Evolutionary conservation across 768 basidiomycete species (phyloP).

Genomic region (Favolaschia claudopus): DNA sequence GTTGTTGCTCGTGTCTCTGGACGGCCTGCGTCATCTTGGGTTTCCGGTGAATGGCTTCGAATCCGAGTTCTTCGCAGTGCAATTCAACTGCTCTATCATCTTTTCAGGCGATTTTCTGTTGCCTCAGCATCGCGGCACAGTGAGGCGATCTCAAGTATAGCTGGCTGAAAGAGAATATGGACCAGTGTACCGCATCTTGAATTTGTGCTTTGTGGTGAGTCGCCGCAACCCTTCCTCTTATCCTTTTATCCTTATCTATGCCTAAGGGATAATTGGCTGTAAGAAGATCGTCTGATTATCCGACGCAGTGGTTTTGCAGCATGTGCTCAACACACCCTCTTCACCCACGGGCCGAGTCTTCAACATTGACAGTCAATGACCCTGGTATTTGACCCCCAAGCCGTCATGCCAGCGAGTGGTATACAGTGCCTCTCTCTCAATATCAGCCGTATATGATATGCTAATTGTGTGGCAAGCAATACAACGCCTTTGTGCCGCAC

Average conservation of each 20-base stretch:
- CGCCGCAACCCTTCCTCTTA: background rate
- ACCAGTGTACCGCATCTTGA: constrained; percentile 16
- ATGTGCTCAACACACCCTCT: constrained; percentile 9
- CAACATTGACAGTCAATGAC: constrained; percentile 10
- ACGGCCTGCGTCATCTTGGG: constrained; percentile 16
- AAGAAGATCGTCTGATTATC: constrained; percentile 22
- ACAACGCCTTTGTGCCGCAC: constrained; percentile 13
- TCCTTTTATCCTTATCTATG: too few species aligned
- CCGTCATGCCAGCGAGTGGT: constrained; percentile 19
- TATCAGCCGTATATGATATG: background rate
- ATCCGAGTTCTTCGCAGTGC: too few species aligned
- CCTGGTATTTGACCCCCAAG: constrained; percentile 14
- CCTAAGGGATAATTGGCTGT: too few species aligned
- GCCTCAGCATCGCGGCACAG: too few species aligned
- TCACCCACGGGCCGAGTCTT: constrained; percentile 10
- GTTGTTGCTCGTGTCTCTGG: too few species aligned
- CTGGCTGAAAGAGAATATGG: constrained; percentile 19
- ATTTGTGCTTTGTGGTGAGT: constrained; percentile 15
- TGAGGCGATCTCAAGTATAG: constrained; percentile 19
- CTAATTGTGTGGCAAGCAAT: background rate
- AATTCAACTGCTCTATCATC: too few species aligned
- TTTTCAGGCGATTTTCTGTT: constrained; percentile 18
- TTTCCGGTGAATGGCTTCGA: too few species aligned
- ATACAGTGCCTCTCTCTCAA: too few species aligned
- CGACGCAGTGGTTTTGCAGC: constrained; percentile 12